Conservation (phyloP, 371 early-diverging fungal species). For the Mortierella sp. region DNA sequence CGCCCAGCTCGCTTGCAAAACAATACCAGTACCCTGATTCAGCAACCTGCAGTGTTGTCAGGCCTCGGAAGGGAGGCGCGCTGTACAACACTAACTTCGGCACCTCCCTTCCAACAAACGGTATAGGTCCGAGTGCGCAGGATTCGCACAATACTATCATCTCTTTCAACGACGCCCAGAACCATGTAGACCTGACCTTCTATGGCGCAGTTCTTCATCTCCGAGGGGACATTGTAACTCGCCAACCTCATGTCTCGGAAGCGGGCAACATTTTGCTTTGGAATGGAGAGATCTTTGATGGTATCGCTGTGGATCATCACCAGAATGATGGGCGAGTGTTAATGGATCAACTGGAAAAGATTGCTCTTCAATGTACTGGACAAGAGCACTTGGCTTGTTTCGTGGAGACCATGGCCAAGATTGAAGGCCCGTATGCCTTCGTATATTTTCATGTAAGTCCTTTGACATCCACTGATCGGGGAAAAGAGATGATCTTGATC, state of each 20-base stretch:
- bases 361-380: constrained; percentile 7
- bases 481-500: too few species aligned
- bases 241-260: constrained; percentile 71
- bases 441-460: constrained; percentile 68
- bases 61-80: too few species aligned
- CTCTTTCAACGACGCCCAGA: not conserved
- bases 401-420: constrained; percentile 57
- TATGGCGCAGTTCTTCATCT: constrained; percentile 84
- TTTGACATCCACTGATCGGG: not conserved
- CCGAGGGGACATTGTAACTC: constrained; percentile 70
- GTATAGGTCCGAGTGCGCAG: constrained; percentile 47
- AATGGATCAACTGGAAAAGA: constrained; percentile 56
- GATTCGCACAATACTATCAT: constrained; percentile 12
- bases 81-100: not conserved
- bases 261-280: constrained; percentile 75
- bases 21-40: too few species aligned
- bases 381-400: constrained; percentile 24
- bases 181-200: constrained; percentile 51
- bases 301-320: constrained; percentile 61
- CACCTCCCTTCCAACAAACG: not conserved
- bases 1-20: not conserved
- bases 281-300: constrained; percentile 89
- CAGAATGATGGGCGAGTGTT: constrained; percentile 69
- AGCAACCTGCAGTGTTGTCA: too few species aligned
- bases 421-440: constrained; percentile 86